Base-by-base conservation (phyloP, 768 basidiomycete species). In the Kwoniella shandongensis region DNA sequence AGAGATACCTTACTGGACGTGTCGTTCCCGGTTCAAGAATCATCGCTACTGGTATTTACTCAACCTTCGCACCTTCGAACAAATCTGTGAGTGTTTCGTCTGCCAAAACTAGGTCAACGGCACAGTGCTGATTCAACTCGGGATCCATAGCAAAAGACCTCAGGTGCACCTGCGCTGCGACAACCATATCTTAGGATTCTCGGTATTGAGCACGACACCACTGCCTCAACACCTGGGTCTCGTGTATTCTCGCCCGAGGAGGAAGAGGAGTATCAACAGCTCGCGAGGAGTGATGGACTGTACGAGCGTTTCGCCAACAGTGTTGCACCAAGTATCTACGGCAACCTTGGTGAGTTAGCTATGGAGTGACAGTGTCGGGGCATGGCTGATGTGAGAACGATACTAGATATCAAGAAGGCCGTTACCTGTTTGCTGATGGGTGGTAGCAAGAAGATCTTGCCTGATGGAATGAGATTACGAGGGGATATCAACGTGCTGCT, bases 401-500 rank as follows among this genome's bases (percentile, higher is more conserved):
- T 15, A 3, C 25, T 58, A 94, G 96, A 99, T 75, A 98, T 98
- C 69, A 99, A 98, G 79, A 99, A 97, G 65, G 91, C 96, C 4
- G 91, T 99, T 46, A 84, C 89, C 0, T 98, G 94, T 75, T 80
- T 99, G n/a, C 80, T 99, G 6, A 91, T 98, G 66, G 96, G 96
- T 26, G 96, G 96, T 5, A 93, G 92, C 18, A 98, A 92, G 80
- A 99, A 99, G 78, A 81, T 96, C 47, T 79, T 99, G 4, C 96
- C 96, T 7, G 96, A 99, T 74, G 93, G 96, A 8, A 93, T 97
- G 90, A 83, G 96, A 29, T 78, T 99, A 39, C 83, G 96, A 73
- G 96, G 96, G 11, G 96, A 99, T 73, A 98, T 99, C 74, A 99
- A 99, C 74, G 96, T 99, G 18, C 79, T 99, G 10, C 78, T 98